phyloP scores from a whole-genome alignment of 1,284 basidiomycete species.

The Tetrapyrgos nigripes region DNA sequence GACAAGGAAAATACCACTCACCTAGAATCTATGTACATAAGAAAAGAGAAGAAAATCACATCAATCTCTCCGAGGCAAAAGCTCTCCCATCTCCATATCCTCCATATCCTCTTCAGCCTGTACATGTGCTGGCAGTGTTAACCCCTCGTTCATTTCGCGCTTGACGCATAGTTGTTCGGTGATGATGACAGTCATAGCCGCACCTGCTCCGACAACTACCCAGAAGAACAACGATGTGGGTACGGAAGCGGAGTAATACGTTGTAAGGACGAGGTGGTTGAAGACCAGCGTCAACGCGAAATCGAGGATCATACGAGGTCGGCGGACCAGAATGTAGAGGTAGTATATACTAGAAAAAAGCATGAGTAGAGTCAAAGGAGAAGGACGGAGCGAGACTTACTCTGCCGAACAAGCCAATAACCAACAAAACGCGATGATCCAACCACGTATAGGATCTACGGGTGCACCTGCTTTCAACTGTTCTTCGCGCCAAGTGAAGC shows the following conservation, averaged over 20 bases:
- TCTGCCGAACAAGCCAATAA: conserved; percentile 79
- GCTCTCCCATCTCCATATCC: conserved; percentile 67
- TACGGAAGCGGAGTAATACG: conserved; percentile 87
- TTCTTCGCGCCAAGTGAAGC: conserved; percentile 55
- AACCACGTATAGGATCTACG: conserved; percentile 78
- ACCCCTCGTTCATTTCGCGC: conserved; percentile 90
- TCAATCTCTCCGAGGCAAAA: conserved; percentile 17
- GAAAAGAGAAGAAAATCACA: neutral
- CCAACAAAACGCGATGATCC: conserved; percentile 90
- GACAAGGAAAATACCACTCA: neutral
- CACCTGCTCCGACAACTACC: conserved; percentile 76
- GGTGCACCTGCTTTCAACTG: conserved; percentile 63
- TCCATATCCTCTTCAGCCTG: conserved; percentile 47
- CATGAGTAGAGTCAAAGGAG: conserved; percentile 16
- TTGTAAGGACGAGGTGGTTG: conserved; percentile 90
- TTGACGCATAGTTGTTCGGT: conserved; percentile 94
- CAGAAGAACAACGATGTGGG: conserved; percentile 94
- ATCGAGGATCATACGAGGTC: conserved; percentile 94
- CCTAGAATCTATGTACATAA: conserved; percentile 3
- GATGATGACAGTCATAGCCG: conserved; percentile 77
- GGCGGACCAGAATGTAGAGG: conserved; percentile 86
- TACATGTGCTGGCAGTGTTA: conserved; percentile 58
- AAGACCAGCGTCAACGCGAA: conserved; percentile 91
- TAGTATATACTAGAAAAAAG: conserved; percentile 75
- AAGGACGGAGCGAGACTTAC: conserved; percentile 47